phyloP scores from a whole-genome alignment of 169 alveolate species.

The Plasmodium vivax region DNA sequence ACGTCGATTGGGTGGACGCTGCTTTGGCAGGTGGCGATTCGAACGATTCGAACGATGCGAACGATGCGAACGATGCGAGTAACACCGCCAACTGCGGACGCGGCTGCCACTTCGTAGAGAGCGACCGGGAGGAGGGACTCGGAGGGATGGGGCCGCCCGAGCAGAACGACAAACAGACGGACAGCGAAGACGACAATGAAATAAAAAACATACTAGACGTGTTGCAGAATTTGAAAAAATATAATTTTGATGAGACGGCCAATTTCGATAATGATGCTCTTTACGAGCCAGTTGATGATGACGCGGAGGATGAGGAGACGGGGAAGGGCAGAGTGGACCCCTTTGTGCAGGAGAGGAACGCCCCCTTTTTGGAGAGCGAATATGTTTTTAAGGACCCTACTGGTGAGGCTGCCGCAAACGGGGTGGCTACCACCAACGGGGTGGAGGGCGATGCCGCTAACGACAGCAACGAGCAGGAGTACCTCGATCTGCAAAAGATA shows the following conservation, averaged over 20 bases:
- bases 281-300: slow-evolving; percentile 44
- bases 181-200: slow-evolving; percentile 65
- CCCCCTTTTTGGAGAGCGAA: slow-evolving; percentile 43
- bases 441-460: neutral
- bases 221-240: slow-evolving; percentile 48
- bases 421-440: neutral
- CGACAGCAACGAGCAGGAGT: neutral
- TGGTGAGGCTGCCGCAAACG: neutral
- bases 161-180: neutral
- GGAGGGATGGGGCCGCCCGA: neutral
- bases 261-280: slow-evolving; percentile 37
- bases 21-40: neutral
- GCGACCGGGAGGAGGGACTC: neutral
- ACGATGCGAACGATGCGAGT: neutral
- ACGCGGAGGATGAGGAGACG: slow-evolving; percentile 4
- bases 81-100: neutral
- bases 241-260: slow-evolving; percentile 54
- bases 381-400: slow-evolving; percentile 8
- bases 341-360: slow-evolving; percentile 14
- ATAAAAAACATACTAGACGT: slow-evolving; percentile 38
- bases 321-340: neutral
- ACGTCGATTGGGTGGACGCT: neutral
- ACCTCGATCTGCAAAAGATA: slow-evolving; percentile 1
- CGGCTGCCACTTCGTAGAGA: neutral
- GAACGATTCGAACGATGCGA: neutral